Conservation (phyloP, 345 rosid genomes). For the Schrenkiella parvula region DNA sequence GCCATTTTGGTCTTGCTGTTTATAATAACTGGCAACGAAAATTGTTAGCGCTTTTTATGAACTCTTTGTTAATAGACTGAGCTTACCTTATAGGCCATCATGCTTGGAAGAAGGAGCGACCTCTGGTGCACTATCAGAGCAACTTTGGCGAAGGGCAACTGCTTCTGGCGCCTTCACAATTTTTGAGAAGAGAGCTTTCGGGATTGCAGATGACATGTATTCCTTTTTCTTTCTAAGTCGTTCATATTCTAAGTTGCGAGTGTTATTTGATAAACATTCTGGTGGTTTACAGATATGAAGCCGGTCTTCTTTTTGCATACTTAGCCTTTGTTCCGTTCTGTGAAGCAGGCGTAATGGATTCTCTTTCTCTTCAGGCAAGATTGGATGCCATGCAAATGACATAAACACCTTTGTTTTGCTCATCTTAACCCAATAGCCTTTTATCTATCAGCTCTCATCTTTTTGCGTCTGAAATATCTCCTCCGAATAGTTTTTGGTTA, state of each 20-base stretch:
- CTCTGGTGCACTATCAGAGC: constrained; percentile 53
- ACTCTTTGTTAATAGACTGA: constrained; percentile 13
- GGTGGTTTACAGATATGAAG: constrained; percentile 65
- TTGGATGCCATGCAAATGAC: background rate
- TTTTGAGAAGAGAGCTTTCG: constrained; percentile 81
- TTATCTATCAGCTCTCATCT: background rate
- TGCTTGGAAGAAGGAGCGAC: constrained; percentile 44
- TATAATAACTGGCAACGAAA: background rate
- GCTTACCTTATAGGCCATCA: constrained; percentile 43
- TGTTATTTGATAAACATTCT: constrained; percentile 14
- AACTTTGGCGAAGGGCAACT: constrained; percentile 90
- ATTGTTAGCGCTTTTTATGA: background rate
- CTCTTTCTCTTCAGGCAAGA: constrained; percentile 83
- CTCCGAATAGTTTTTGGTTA: background rate
- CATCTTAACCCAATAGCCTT: background rate
- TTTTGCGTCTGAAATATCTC: background rate
- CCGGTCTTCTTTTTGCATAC: constrained; percentile 92
- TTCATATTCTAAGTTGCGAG: background rate
- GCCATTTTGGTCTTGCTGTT: constrained; percentile 13
- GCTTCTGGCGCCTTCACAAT: constrained; percentile 70
- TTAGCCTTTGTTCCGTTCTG: constrained; percentile 92
- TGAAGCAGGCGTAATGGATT: constrained; percentile 77
- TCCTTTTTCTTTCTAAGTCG: constrained; percentile 4
- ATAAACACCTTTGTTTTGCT: background rate
- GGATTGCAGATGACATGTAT: constrained; percentile 96